Percentiles rank a stretch among this genome's conserved stretches.
Evolutionary conservation across 2,329 filamentous ascomycete genomes (phyloP).

Genomic region (Ophiostoma sp.): DNA sequence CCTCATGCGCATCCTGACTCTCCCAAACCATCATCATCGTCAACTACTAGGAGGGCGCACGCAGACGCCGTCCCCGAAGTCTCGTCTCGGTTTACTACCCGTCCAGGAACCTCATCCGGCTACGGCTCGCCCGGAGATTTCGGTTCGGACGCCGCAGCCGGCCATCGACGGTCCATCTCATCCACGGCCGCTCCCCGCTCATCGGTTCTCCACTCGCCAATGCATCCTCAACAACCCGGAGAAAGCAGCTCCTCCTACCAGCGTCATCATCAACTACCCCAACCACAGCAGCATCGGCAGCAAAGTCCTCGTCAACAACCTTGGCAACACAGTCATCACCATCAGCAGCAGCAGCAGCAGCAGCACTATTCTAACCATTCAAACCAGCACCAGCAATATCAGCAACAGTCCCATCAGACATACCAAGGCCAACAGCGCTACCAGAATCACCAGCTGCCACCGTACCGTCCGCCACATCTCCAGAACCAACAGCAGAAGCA

Average conservation of each 20-base stretch:
- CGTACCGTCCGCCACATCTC: background rate
- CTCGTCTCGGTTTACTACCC: background rate
- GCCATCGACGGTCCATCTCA: conserved; percentile 6
- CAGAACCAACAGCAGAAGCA: conserved; percentile 11
- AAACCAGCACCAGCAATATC: background rate
- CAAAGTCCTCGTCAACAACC: background rate
- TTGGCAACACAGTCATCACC: background rate
- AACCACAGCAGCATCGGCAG: background rate
- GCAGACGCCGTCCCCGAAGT: background rate
- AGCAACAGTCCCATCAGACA: background rate
- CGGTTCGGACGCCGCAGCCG: background rate
- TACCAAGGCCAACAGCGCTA: conserved; percentile 1
- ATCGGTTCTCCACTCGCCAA: background rate
- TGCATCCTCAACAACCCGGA: background rate
- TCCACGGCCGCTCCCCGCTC: background rate
- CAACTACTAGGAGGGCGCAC: conserved; percentile 23
- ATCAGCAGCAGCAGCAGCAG: conserved; percentile 5
- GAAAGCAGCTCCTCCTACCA: background rate
- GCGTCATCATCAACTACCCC: background rate
- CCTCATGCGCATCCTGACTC: conserved; percentile 33
- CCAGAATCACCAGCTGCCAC: background rate
- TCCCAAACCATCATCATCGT: conserved; percentile 24
- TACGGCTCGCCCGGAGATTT: conserved; percentile 5
- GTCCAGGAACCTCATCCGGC: background rate
- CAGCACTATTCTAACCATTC: background rate